Base-by-base conservation (phyloP, 345 rosid genomes). In the Microthlaspi erraticum region DNA sequence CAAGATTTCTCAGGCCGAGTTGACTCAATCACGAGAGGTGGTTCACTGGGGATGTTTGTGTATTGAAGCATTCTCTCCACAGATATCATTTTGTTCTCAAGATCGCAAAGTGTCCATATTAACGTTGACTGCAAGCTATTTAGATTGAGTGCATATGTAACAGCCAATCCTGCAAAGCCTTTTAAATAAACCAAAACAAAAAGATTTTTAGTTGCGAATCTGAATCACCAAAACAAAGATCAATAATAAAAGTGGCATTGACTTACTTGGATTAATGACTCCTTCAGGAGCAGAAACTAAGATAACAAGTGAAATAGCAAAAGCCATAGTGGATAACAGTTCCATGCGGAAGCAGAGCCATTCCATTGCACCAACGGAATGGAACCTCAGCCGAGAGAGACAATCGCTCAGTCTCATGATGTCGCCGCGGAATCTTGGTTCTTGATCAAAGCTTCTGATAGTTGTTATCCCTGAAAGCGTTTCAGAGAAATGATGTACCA, bases 301-400 rank as follows among this genome's bases (percentile, higher is more conserved):
- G 82, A 88, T 82, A 63, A 82, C 71, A 78, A 90, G 78, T 44
- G 85, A 83, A 80, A 75, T 52, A 17, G 74, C 92, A 75, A 90
- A 86, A 7, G 87, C 82, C 4, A 81, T 4, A 11, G 83, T 68
- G 38, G 91, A 83, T 52, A 90, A 64, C 52, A 88, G 73, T 31
- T 90, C 92, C 33, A 90, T 69, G 62, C 92, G 88, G 73, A 90
- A 80, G 78, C 84, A 78, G 42, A 90, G 85, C 93, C 97, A 90
- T 53, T 86, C 86, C 90, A 78, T 88, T 44, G 87, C 97, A 32
- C 50, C 87, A 50, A 61, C 52, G 3, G 64, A 58, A 55, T 86
- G 80, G 54, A 90, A 88, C 38, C 49, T 66, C 19, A 89, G 84
- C 83, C 86, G 79, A 68, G 84, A 80, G 74, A 74, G 82, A 37